phyloP scores from a whole-genome alignment of 2,329 filamentous ascomycete species.

The Epichloe amarillans region DNA sequence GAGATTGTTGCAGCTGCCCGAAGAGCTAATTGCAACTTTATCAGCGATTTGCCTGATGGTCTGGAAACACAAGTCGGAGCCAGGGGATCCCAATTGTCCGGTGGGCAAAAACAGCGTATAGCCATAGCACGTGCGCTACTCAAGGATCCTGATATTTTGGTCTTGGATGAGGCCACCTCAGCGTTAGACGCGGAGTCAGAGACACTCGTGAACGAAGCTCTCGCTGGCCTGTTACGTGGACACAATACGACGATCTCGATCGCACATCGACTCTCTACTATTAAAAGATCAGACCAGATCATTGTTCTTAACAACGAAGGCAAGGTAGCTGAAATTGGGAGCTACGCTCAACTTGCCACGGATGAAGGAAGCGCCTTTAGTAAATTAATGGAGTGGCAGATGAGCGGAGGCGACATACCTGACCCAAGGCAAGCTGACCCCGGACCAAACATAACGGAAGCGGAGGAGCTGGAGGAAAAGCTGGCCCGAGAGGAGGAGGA shows the following conservation, averaged over 20 bases:
- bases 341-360: conserved; percentile 62
- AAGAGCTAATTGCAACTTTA: conserved; percentile 92
- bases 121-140: conserved; percentile 90
- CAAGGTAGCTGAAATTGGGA: conserved; percentile 79
- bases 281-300: conserved; percentile 89
- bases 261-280: conserved; percentile 87
- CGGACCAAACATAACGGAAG: conserved; percentile 32
- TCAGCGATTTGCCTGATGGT: conserved; percentile 90
- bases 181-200: conserved; percentile 94
- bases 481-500: conserved; percentile 19
- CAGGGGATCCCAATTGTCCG: conserved; percentile 82
- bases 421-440: conserved; percentile 23
- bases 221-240: conserved; percentile 66
- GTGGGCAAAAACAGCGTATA: conserved; percentile 95
- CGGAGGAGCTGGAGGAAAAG: conserved; percentile 36
- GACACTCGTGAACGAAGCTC: conserved; percentile 85
- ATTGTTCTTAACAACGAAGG: conserved; percentile 83
- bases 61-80: conserved; percentile 89
- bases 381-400: conserved; percentile 97
- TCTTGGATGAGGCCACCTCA: conserved; percentile 91
- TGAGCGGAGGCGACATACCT: conserved; percentile 64
- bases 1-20: conserved; percentile 80
- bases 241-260: conserved; percentile 97
- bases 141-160: conserved; percentile 92
- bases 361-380: conserved; percentile 74